Percentiles rank a stretch among this genome's conserved stretches.
These are phyloP conservation scores for Aspergillus awamori DNA, from an alignment of 2,329 filamentous ascomycete species.

Conservation along the genomic window DNA sequence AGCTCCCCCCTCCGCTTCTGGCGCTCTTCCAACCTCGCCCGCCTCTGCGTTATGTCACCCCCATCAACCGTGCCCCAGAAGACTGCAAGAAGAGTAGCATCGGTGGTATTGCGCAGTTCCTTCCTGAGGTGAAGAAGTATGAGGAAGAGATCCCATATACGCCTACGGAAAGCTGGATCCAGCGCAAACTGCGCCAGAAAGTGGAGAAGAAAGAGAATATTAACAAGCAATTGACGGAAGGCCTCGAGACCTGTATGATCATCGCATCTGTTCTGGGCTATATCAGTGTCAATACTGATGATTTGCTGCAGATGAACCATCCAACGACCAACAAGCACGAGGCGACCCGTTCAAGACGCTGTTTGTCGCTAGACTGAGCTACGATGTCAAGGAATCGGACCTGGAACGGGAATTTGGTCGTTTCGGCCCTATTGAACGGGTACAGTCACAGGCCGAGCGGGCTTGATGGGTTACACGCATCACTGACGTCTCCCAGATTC, in stretches of 20 bases:
- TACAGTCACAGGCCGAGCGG: constrained; percentile 48
- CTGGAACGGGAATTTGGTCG: constrained; percentile 91
- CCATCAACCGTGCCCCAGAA: constrained; percentile 79
- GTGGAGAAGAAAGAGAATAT: constrained; percentile 73
- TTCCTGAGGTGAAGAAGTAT: constrained; percentile 75
- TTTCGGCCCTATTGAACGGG: constrained; percentile 90
- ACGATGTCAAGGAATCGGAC: constrained; percentile 85
- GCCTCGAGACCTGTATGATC: constrained; percentile 63
- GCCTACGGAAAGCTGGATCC: constrained; percentile 90
- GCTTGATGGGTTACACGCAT: background rate
- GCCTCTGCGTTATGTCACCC: constrained; percentile 84
- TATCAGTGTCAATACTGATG: constrained; percentile 6
- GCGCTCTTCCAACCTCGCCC: constrained; percentile 94
- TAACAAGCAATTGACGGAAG: constrained; percentile 66
- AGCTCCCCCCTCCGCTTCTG: constrained; percentile 87
- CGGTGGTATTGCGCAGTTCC: constrained; percentile 71
- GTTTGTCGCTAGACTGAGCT: constrained; percentile 87
- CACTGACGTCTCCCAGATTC: constrained; percentile 63
- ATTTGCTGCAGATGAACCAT: constrained; percentile 68
- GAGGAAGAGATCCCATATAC: constrained; percentile 75
- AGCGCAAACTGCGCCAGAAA: constrained; percentile 81
- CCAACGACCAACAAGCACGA: constrained; percentile 82
- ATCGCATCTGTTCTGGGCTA: background rate
- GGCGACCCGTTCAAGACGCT: constrained; percentile 95
- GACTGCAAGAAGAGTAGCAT: constrained; percentile 75